Evolutionary conservation across 163 green algal species (phyloP), one percentile per base, ranked within the genome.

Genomic region (Volvox carteri): DNA sequence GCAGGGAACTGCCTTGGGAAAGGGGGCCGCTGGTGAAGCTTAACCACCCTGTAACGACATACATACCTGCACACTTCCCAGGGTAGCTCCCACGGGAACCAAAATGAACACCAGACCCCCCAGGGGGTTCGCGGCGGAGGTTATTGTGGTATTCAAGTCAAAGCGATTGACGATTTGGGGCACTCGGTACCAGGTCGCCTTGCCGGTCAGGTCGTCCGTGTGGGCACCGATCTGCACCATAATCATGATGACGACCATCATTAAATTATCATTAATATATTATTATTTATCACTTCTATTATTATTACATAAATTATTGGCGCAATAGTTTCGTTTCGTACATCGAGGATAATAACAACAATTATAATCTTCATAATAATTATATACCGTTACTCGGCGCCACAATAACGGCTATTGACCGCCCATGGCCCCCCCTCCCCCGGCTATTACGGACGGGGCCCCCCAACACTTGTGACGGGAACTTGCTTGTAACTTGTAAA

Each of bases 91-190:
- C 42, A 6, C 25, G 6, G 73, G 73, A 23, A 81, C 73, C 73
- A 81, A 6, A 12, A 81, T 46, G 25, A 67, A 81, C 21, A 81
- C 44, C 44, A 81, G 44, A 9, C 73, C 73, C 25, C 73, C 73
- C 25, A 81, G 44, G 3, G 73, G 73, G 73, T 65, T 81, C 4
- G 44, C 42, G 23, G 73, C 73, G 4, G 42, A 16, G 7, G 46
- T 65, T 23, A 44, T 28, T 7, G 46, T 30, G 44, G 73, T 9
- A 5, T 81, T 65, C 7, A 81, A 28, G 1, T 41, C n/a, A 44
- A 81, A 81, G 25, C 44, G 7, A 7, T 7, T 81, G 8, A 81
- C 44, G 12, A 46, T 46, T 11, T 9, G 44, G 6, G 73, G 73
- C 23, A 81, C 44, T 25, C 73, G 42, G 44, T 11, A 19, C 73